Conservation (phyloP, 208 protist species). For the Angomonas ambiguus region DNA sequence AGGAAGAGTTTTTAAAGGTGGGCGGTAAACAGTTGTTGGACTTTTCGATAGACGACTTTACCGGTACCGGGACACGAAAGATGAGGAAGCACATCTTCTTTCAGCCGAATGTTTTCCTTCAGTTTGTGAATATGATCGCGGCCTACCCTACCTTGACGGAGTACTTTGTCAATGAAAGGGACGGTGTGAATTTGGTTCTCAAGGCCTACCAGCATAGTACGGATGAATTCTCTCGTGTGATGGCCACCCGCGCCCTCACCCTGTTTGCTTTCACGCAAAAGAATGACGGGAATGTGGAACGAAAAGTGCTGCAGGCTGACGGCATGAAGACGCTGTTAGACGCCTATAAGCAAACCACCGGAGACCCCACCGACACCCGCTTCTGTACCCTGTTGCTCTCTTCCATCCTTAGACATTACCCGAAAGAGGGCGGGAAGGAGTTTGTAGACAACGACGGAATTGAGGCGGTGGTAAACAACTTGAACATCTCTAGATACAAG, state of each 20-base stretch:
- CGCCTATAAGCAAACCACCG: constrained; percentile 74
- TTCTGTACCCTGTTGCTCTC: constrained; percentile 80
- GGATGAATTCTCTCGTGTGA: constrained; percentile 67
- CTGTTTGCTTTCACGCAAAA: constrained; percentile 81
- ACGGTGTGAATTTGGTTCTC: constrained; percentile 75
- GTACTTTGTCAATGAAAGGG: constrained; percentile 65
- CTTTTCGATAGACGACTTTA: constrained; percentile 82
- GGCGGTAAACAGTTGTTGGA: constrained; percentile 68
- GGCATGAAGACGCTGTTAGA: constrained; percentile 69
- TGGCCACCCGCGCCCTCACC: constrained; percentile 72
- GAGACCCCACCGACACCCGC: constrained; percentile 84
- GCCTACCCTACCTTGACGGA: constrained; percentile 63
- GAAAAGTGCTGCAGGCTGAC: constrained; percentile 60
- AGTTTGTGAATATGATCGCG: constrained; percentile 74
- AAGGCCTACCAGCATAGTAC: constrained; percentile 60
- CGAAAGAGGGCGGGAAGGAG: constrained; percentile 67
- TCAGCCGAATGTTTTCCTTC: constrained; percentile 77
- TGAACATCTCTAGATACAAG: constrained; percentile 86
- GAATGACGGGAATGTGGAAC: constrained; percentile 75
- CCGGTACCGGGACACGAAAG: constrained; percentile 37
- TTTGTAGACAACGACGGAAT: constrained; percentile 75
- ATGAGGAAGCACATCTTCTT: constrained; percentile 85
- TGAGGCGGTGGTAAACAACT: constrained; percentile 67
- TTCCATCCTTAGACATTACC: constrained; percentile 83
- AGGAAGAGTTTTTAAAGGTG: constrained; percentile 58